These are phyloP conservation scores for Eimeria sp. DNA, from an alignment of 169 alveolate genomes.

Conservation along the genomic window DNA sequence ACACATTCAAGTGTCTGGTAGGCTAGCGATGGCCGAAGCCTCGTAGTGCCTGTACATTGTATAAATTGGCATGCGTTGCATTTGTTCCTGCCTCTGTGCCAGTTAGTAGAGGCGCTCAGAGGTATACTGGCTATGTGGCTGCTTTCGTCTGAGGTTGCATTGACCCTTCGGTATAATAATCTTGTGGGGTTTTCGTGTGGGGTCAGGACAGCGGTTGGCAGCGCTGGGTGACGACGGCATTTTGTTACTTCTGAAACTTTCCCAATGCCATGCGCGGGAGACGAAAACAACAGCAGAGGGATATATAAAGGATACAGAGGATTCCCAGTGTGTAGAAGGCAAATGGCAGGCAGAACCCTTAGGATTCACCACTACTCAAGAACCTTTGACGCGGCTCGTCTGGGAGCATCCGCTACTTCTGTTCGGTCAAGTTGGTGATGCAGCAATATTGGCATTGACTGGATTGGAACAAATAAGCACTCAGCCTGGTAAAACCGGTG, in stretches of 20 bases:
- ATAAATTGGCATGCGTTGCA: neutral
- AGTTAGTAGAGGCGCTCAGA: neutral
- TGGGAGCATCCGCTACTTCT: slow-evolving; percentile 59
- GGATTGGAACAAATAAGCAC: slow-evolving; percentile 18
- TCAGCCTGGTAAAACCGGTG: neutral
- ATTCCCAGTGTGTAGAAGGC: neutral
- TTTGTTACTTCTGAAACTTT: slow-evolving; percentile 38
- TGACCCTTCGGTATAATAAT: neutral
- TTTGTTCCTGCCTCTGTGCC: neutral
- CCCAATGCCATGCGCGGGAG: neutral
- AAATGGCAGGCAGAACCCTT: slow-evolving; percentile 51
- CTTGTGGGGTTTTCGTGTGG: neutral
- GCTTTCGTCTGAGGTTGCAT: neutral
- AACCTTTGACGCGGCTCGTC: slow-evolving; percentile 20
- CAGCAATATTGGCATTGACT: slow-evolving; percentile 17
- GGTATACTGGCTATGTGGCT: neutral
- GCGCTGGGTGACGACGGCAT: slow-evolving; percentile 63
- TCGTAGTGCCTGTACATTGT: neutral
- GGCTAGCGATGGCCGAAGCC: neutral
- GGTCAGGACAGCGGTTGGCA: slow-evolving; percentile 65
- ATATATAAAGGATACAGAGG: neutral
- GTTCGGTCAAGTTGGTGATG: slow-evolving; percentile 53
- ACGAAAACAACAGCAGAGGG: neutral
- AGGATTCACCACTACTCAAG: slow-evolving; percentile 32
- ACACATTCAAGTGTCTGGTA: neutral